Conservation (phyloP, 768 basidiomycete species). For the Auricularia sp. region DNA sequence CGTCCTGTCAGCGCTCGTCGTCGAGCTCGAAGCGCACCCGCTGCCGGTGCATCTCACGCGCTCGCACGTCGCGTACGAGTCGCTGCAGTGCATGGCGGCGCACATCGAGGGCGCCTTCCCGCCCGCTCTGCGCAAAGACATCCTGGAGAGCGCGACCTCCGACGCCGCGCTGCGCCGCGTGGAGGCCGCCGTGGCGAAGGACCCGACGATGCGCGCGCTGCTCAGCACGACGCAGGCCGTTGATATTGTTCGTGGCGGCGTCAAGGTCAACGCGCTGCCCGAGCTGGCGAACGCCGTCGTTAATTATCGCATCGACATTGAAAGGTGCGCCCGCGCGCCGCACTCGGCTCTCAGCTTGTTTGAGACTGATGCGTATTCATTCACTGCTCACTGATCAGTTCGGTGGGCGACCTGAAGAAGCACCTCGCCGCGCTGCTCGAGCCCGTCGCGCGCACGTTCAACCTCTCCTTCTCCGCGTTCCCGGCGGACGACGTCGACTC, state of each 20-base stretch:
- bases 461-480: slow-evolving; percentile 52
- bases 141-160: slow-evolving; percentile 36
- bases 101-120: slow-evolving; percentile 46
- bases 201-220: slow-evolving; percentile 33
- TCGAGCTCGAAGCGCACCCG: slow-evolving; percentile 58
- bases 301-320: slow-evolving; percentile 60
- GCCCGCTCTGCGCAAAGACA: slow-evolving; percentile 32
- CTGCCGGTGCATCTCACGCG: slow-evolving; percentile 31
- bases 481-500: slow-evolving; percentile 22
- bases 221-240: slow-evolving; percentile 69
- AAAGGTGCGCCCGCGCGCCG: too few relatives aligned
- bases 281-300: slow-evolving; percentile 60
- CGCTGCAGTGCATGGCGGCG: slow-evolving; percentile 55
- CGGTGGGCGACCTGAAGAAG: slow-evolving; percentile 33
- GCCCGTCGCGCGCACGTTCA: slow-evolving; percentile 39
- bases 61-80: slow-evolving; percentile 45
- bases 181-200: slow-evolving; percentile 28
- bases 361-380: too few relatives aligned
- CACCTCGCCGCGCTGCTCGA: slow-evolving; percentile 35
- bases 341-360: too few relatives aligned
- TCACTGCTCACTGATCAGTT: slow-evolving; percentile 16
- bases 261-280: slow-evolving; percentile 72
- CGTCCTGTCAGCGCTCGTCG: slow-evolving; percentile 60
- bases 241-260: slow-evolving; percentile 50
- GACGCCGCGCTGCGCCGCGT: slow-evolving; percentile 42